Evolutionary conservation across 2,329 filamentous ascomycete genomes (phyloP), one percentile per base, ranked within the genome.

Genomic region (Stagonosporopsis tanaceti): DNA sequence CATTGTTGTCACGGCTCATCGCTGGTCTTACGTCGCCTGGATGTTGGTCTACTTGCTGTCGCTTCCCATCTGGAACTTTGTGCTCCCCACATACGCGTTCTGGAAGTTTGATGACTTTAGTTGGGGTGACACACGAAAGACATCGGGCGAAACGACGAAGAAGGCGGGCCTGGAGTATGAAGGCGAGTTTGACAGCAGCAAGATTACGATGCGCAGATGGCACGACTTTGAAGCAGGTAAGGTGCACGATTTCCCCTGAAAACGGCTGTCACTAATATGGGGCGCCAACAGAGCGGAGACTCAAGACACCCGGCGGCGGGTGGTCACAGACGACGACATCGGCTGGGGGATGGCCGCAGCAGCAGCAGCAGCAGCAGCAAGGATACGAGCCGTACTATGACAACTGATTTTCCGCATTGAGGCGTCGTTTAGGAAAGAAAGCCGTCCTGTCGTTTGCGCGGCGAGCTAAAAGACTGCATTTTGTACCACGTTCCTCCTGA

Each of bases 51-150:
- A 99, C 77, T 86, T 99, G 17, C 51, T 93, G 42, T 97, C 95
- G 1, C 87, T 99, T 1, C 96, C 96, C 0, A 85, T 99, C 56
- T 99, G 95, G 95, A 99, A 99, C 78, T 97, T 99, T 76, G 84
- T 99, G 35, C 87, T 99, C 8, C 95, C 95, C 0, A 87, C 87
- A 7, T 99, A 99, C 75, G 90, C 95, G 3, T 99, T 94, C 83
- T 99, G 95, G 95, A 98, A 99, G 80, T 99, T 99, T 76, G 95
- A 99, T 76, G 95, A 99, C 81, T 99, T 99, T 83, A 96, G 91
- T 55, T 99, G 95, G 95, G 95, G 95, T 71, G 96, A 99, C 63
- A 99, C 95, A 53, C 88, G 95, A 61, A 96, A 98, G 86, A 97
- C 94, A 38, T 91, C 89, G 0, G 93, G 93, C 27, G 94, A 97